A percentile compares a stretch with the other conserved stretches of the same genome.
Conservation (phyloP, 2,329 filamentous ascomycete genomes). For the Aspergillus intermedius region DNA sequence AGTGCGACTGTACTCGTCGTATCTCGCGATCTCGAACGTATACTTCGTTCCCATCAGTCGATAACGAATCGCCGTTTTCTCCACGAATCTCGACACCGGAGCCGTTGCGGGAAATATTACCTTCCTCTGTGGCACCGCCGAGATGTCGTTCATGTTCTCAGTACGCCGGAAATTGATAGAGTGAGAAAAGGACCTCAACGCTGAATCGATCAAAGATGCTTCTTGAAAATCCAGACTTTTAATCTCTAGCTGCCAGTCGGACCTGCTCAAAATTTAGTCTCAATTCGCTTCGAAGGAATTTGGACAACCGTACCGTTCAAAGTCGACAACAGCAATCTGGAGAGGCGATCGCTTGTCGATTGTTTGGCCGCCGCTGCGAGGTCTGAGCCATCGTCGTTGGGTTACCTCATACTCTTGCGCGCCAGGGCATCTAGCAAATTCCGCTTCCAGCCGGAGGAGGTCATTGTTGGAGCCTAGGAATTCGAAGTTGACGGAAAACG, state of each 20-base stretch:
- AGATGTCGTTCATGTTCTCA: constrained; percentile 15
- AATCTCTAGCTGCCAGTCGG: constrained; percentile 38
- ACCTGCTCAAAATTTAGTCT: constrained; percentile 18
- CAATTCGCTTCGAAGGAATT: not conserved
- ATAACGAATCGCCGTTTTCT: constrained; percentile 36
- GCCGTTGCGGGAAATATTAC: constrained; percentile 22
- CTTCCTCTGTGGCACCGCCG: constrained; percentile 20
- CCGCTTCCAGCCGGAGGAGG: constrained; percentile 33
- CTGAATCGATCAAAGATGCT: constrained; percentile 17
- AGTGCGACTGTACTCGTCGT: constrained; percentile 29
- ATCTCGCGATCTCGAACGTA: constrained; percentile 38
- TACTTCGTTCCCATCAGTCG: constrained; percentile 35
- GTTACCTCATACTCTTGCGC: constrained; percentile 28
- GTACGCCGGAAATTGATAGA: constrained; percentile 20
- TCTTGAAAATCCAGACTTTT: constrained; percentile 33
- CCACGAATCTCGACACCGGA: constrained; percentile 27
- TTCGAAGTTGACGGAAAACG: constrained; percentile 38
- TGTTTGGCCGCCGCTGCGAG: constrained; percentile 14
- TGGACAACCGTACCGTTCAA: constrained; percentile 24
- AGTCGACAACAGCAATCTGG: constrained; percentile 32
- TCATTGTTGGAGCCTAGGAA: constrained; percentile 25
- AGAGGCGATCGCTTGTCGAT: constrained; percentile 22
- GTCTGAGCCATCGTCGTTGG: constrained; percentile 30
- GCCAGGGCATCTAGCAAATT: constrained; percentile 24
- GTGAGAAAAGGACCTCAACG: constrained; percentile 24